Percentiles rank a stretch among this genome's conserved stretches.
phyloP scores from a whole-genome alignment of 1,284 basidiomycete genomes.

The Cryptococcus sp. region DNA sequence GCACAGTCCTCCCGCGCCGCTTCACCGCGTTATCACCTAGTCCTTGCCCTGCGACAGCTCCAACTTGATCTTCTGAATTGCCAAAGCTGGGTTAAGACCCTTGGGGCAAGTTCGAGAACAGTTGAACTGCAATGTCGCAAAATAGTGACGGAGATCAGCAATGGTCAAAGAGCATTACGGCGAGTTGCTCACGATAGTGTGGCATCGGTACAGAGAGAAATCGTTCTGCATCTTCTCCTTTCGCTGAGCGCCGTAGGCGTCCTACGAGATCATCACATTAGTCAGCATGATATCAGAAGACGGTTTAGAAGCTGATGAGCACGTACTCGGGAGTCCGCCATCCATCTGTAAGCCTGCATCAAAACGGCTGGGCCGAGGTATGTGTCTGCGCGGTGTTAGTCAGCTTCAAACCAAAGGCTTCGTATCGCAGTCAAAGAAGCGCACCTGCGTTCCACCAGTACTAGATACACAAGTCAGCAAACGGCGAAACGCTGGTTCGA shows the following conservation, averaged over 20 bases:
- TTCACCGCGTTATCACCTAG: too few species aligned
- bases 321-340: slow-evolving; percentile 88
- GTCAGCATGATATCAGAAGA: background rate
- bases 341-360: slow-evolving; percentile 96
- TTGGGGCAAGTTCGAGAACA: slow-evolving; percentile 89
- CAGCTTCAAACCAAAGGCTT: background rate
- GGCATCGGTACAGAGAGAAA: slow-evolving; percentile 86
- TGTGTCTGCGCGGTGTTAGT: slow-evolving; percentile 61
- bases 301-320: background rate
- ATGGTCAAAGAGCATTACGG: background rate
- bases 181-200: slow-evolving; percentile 87
- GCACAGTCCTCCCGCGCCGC: too few species aligned
- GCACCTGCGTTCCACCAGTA: slow-evolving; percentile 96
- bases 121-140: slow-evolving; percentile 48
- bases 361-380: slow-evolving; percentile 96
- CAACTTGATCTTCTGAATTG: slow-evolving; percentile 86
- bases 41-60: slow-evolving; percentile 64
- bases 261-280: slow-evolving; percentile 56
- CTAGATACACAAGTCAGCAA: slow-evolving; percentile 16
- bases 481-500: background rate
- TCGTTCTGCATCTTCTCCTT: slow-evolving; percentile 94
- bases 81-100: slow-evolving; percentile 81
- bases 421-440: background rate
- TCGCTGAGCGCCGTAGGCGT: slow-evolving; percentile 75
- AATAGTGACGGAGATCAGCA: background rate